phyloP scores from a whole-genome alignment of 805 yeast species.

The Metschnikowia lachancei region DNA sequence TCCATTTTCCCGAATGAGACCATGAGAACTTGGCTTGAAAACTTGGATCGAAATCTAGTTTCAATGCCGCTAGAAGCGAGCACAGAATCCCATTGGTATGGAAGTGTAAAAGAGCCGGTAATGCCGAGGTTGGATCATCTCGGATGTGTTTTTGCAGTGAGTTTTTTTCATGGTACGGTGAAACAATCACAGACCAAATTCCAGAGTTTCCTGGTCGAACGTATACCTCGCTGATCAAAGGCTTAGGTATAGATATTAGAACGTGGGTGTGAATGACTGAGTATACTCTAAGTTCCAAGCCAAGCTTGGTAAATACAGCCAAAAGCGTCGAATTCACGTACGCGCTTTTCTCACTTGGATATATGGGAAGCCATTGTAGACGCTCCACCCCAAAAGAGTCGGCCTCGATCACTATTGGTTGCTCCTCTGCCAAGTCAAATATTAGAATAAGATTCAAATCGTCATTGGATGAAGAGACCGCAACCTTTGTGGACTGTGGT shows the following conservation, averaged over 20 bases:
- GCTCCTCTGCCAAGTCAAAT: conserved; percentile 22
- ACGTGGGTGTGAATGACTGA: conserved; percentile 37
- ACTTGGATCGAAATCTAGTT: conserved; percentile 21
- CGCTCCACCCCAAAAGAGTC: conserved; percentile 29
- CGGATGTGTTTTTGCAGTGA: conserved; percentile 6
- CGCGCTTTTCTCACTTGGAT: conserved; percentile 21
- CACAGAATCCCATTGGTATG: conserved; percentile 35
- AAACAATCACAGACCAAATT: conserved; percentile 35
- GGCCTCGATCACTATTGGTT: conserved; percentile 35
- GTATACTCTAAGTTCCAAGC: conserved; percentile 32
- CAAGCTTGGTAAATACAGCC: conserved; percentile 28
- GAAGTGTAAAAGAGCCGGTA: conserved; percentile 26
- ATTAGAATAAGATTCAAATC: conserved; percentile 23
- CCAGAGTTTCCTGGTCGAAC: conserved; percentile 20
- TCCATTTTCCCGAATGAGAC: conserved; percentile 38
- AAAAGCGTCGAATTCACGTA: conserved; percentile 35
- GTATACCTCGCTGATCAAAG: conserved; percentile 21
- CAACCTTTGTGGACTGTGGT: conserved; percentile 29
- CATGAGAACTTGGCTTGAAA: conserved; percentile 23
- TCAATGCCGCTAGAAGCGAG: conserved; percentile 20
- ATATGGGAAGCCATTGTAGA: conserved; percentile 37
- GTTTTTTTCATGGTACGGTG: conserved; percentile 21
- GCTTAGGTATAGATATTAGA: conserved; percentile 34
- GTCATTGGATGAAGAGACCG: conserved; percentile 22
- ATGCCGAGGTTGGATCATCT: conserved; percentile 7